Conservation (phyloP, 257 asterid genomes). For the Lycium ferocissimum region DNA sequence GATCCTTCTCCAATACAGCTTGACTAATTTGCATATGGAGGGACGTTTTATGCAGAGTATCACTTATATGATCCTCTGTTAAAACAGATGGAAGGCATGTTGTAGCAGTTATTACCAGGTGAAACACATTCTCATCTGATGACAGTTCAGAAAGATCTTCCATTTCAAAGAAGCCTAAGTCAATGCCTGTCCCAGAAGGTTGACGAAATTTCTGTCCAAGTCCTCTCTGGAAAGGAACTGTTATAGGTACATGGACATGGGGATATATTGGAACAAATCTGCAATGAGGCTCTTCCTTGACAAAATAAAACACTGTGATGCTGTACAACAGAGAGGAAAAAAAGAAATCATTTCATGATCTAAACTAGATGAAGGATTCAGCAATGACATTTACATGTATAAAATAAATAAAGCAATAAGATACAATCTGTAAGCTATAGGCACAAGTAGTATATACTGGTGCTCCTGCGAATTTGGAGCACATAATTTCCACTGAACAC, state of each 20-base stretch:
- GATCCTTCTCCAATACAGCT: slow-evolving; percentile 56
- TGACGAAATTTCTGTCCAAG: slow-evolving; percentile 71
- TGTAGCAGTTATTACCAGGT: slow-evolving; percentile 69
- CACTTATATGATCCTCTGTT: slow-evolving; percentile 42
- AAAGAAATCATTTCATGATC: slow-evolving; percentile 26
- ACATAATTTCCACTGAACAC: slow-evolving; percentile 26
- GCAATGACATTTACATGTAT: background rate
- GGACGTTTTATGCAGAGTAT: slow-evolving; percentile 39
- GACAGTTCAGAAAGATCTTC: slow-evolving; percentile 53
- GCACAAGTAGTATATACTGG: slow-evolving; percentile 19
- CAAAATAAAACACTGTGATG: slow-evolving; percentile 73
- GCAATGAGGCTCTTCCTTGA: slow-evolving; percentile 62
- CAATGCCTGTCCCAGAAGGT: slow-evolving; percentile 80
- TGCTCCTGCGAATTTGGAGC: slow-evolving; percentile 23
- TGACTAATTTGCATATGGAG: slow-evolving; percentile 72
- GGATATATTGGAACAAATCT: slow-evolving; percentile 48
- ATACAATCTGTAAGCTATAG: slow-evolving; percentile 6
- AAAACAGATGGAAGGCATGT: slow-evolving; percentile 49
- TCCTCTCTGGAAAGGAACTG: slow-evolving; percentile 70
- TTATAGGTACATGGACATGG: slow-evolving; percentile 49
- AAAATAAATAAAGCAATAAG: slow-evolving; percentile 12
- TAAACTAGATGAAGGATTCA: slow-evolving; percentile 18
- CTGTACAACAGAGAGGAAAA: slow-evolving; percentile 49
- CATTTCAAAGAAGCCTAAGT: slow-evolving; percentile 55
- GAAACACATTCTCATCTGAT: slow-evolving; percentile 58